Base-by-base conservation (phyloP, 805 yeast genomes). In the Suhomyces sp. region DNA sequence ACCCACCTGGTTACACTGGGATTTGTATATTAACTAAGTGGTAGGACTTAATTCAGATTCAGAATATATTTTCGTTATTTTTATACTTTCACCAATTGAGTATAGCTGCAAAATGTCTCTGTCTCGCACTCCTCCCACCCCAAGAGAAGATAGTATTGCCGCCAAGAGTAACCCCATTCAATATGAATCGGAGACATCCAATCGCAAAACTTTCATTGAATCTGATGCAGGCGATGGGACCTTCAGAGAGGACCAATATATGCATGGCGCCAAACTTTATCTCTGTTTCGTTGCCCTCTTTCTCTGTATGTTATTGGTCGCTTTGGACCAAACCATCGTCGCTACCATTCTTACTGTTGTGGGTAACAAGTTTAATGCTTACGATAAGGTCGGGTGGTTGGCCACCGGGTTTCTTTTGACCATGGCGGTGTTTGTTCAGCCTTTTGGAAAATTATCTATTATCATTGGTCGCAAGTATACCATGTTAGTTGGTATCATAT, bases 211-310 rank as follows among this genome's bases (percentile, higher is more conserved):
- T n/a, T n/a, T n/a, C n/a, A n/a, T n/a, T n/a, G n/a, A n/a, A n/a
- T n/a, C n/a, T 33, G 71, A 68, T 43, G 69, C 70, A 19, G 70
- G 72, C 23, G 70, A 66, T 39, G 71, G 70, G 12, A 62, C 69
- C 5, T 50, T 41, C 27, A 52, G 68, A 43, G 61, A 60, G 32
- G 70, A 66, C 17, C 66, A 63, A 37, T 60, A 59, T 37, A 43
- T 65, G 35, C 38, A 50, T 30, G 72, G 70, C 0, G 10, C 36
- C 17, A 44, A 46, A n/a, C 45, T 65, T 21, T 32, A 31, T 2
- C 25, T 55, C 9, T 58, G 70, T 38, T 39, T 63, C 15, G 7
- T 50, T 2, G 47, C 69, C 4, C 35, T 58, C 5, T 56, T 54
- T 36, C 37, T 59, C 31, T 56, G 60, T 40, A 34, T 64, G 40